A percentile compares a stretch with the other conserved stretches of the same genome.
Conservation (phyloP, 768 basidiomycete species). For the Mycena galopus region DNA sequence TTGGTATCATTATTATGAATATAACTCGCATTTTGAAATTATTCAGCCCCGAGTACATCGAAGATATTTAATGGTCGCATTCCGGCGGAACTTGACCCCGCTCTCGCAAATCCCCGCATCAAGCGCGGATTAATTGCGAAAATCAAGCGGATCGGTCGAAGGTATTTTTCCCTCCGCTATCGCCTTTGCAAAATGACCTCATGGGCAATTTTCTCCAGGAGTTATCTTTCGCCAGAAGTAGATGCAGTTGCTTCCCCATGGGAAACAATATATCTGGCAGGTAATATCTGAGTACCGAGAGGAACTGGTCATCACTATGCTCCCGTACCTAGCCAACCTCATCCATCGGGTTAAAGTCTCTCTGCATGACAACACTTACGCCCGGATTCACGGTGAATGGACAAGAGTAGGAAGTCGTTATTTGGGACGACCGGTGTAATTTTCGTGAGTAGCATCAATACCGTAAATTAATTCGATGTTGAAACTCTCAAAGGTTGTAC, state of each 20-base stretch:
- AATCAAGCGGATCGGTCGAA: too few relatives aligned
- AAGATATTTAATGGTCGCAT: conserved; percentile 11
- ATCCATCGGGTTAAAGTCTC: conserved; percentile 21
- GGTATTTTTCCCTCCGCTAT: background rate
- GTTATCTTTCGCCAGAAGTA: conserved; percentile 11
- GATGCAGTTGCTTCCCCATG: conserved; percentile 10
- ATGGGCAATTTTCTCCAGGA: conserved; percentile 9
- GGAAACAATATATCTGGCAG: conserved; percentile 24
- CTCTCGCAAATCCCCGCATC: conserved; percentile 23
- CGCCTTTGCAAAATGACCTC: conserved; percentile 18
- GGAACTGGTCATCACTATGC: conserved; percentile 34
- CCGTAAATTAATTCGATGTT: too few relatives aligned
- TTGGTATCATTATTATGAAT: conserved; percentile 3
- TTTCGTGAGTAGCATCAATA: too few relatives aligned
- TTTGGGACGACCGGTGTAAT: conserved; percentile 34
- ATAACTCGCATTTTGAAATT: background rate
- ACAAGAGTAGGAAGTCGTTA: conserved; percentile 42
- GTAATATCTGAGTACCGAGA: conserved; percentile 7
- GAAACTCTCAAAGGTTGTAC: too few relatives aligned
- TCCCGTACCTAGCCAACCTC: conserved; percentile 23
- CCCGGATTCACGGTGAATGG: conserved; percentile 32
- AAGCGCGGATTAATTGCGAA: conserved; percentile 21
- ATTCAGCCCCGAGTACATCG: conserved; percentile 12
- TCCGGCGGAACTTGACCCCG: conserved; percentile 17
- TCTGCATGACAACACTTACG: conserved; percentile 39